Base-by-base conservation (phyloP, 805 yeast genomes). In the Schwanniomyces vanrijiae region DNA sequence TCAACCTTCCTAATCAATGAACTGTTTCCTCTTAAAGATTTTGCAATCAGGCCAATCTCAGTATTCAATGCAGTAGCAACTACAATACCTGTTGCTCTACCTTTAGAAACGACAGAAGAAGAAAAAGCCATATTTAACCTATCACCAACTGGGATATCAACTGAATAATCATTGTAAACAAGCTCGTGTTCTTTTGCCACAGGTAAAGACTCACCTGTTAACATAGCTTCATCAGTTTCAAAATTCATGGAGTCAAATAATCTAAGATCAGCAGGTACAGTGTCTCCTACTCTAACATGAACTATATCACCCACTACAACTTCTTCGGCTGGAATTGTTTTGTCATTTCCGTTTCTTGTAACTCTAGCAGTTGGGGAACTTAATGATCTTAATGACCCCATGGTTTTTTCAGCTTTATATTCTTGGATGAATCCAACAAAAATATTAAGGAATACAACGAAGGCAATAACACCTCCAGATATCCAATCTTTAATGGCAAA, bases 401-500 rank as follows among this genome's bases (percentile, higher is more conserved):
- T 77, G 4, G 81, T 78, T 34, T 73, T 64, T 53, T 77, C 82
- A 9, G 82, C 82, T 41, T 75, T 70, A 16, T 69, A 60, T 54
- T 77, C 82, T 55, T 77, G 81, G 31, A 75, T 66, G 33, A 76
- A 78, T 14, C 82, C 82, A 16, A 77, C 78, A 8, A 67, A 56
- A 28, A 80, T 76, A 49, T 77, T 77, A 29, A 77, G 62, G 4
- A 68, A 58, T 4, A 77, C 70, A 35, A 77, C 80, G 38, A 68
- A 62, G 5, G 69, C 73, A 55, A 77, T 77, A 11, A 77, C 82
- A 9, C 73, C 73, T 31, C 73, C 73, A 3, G 71, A 65, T 18
- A 68, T 68, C 73, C 73, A 68, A 53, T 68, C 73, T 43, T 56
- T 60, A 44, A 68, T 66, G 16, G 71, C 71, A 33, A 68, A 56